Evolutionary conservation across 73 alveolate genomes (phyloP).

Genomic region (Paramecium octaurelia): DNA sequence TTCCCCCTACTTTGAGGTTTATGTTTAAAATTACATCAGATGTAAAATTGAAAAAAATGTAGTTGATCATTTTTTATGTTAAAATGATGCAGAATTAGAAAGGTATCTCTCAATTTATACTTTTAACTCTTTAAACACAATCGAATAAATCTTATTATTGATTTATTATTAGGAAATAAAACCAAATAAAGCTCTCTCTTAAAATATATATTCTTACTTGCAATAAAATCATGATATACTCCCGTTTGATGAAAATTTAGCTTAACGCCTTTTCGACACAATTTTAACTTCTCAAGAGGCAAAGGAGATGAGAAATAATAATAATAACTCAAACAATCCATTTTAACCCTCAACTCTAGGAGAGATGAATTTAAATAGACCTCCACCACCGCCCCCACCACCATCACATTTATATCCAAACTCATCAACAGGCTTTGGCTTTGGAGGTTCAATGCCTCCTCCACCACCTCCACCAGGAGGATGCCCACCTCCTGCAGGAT

Average conservation of each 20-base stretch:
- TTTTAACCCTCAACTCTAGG: not conserved
- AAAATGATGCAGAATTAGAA: constrained; percentile 48
- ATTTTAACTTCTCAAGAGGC: not conserved
- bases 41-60: constrained; percentile 77
- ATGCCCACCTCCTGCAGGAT: not conserved
- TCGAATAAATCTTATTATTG: constrained; percentile 65
- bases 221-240: not conserved
- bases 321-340: not conserved
- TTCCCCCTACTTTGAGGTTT: constrained; percentile 63
- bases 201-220: constrained; percentile 26
- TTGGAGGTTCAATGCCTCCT: not conserved
- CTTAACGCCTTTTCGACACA: not conserved
- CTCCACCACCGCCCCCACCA: not conserved
- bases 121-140: constrained; percentile 49
- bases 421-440: no score
- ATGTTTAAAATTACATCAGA: constrained; percentile 67
- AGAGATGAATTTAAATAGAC: not conserved
- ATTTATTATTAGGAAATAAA: not conserved
- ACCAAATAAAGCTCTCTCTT: constrained; percentile 31
- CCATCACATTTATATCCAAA: not conserved
- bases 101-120: constrained; percentile 30
- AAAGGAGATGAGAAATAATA: not conserved
- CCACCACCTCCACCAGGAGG: not conserved
- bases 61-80: constrained; percentile 63
- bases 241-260: not conserved